These are phyloP conservation scores for Nicotiana rustica DNA, from an alignment of 305 asterid species.

Conservation along the genomic window DNA sequence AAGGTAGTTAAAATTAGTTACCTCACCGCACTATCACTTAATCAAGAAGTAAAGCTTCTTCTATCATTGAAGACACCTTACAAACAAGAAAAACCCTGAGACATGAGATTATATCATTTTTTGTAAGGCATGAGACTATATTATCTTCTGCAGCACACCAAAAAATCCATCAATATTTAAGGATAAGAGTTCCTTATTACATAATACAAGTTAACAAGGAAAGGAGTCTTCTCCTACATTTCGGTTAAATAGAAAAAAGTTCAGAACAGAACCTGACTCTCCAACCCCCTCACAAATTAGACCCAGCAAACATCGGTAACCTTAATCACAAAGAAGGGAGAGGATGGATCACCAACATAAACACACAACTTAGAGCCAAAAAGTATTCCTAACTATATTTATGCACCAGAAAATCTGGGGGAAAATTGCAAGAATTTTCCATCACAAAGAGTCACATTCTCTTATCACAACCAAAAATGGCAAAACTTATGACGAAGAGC, in stretches of 20 bases:
- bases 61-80: neutral
- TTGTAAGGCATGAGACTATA: too few relatives aligned
- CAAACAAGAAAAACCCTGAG: neutral
- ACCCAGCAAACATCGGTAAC: neutral
- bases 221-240: constrained; percentile 18
- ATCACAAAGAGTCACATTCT: too few relatives aligned
- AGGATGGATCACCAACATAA: too few relatives aligned
- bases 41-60: neutral
- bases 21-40: neutral
- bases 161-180: neutral
- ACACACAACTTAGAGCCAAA: too few relatives aligned
- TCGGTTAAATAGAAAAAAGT: constrained; percentile 12
- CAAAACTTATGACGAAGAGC: constrained; percentile 18
- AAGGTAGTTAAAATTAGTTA: neutral
- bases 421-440: too few relatives aligned
- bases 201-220: constrained; percentile 4
- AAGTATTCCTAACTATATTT: too few relatives aligned
- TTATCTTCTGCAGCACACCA: neutral
- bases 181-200: constrained; percentile 3
- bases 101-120: neutral
- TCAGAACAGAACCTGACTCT: constrained; percentile 17
- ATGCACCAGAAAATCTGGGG: too few relatives aligned
- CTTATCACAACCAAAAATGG: neutral
- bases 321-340: constrained; percentile 19
- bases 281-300: constrained; percentile 9